phyloP scores from a whole-genome alignment of 2,329 filamentous ascomycete species.

The Cladosporium velox region DNA sequence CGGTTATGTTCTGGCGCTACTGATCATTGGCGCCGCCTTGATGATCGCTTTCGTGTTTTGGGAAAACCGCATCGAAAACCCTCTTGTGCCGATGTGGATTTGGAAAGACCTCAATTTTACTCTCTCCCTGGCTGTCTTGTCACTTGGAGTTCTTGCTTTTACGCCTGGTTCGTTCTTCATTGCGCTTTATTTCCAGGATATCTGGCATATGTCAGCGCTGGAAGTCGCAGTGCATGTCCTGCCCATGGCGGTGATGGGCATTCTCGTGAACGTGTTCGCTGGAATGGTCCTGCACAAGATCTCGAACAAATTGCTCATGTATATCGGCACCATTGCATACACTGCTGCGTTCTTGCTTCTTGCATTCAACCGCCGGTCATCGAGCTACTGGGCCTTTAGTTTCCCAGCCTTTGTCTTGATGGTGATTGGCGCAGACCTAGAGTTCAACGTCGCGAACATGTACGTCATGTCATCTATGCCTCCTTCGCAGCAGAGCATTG shows the following conservation, averaged over 20 bases:
- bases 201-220: constrained; percentile 55
- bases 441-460: constrained; percentile 73
- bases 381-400: constrained; percentile 65
- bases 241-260: constrained; percentile 64
- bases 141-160: constrained; percentile 65
- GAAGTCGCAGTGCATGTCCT: constrained; percentile 64
- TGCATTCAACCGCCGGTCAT: constrained; percentile 56
- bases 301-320: constrained; percentile 65
- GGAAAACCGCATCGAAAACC: constrained; percentile 56
- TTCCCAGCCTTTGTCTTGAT: constrained; percentile 63
- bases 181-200: constrained; percentile 64
- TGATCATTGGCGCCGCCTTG: constrained; percentile 60
- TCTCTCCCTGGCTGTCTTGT: constrained; percentile 58
- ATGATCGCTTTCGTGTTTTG: constrained; percentile 62
- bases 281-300: constrained; percentile 63
- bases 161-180: constrained; percentile 47
- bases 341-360: constrained; percentile 55
- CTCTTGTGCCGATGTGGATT: constrained; percentile 56
- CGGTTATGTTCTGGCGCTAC: constrained; percentile 62
- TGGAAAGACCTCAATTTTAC: constrained; percentile 66
- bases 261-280: constrained; percentile 64
- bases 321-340: constrained; percentile 51
- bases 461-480: constrained; percentile 69
- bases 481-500: constrained; percentile 63
- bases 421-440: constrained; percentile 67